Base-by-base conservation (phyloP, 139 green algal genomes). In the Tetraselmis striata region DNA sequence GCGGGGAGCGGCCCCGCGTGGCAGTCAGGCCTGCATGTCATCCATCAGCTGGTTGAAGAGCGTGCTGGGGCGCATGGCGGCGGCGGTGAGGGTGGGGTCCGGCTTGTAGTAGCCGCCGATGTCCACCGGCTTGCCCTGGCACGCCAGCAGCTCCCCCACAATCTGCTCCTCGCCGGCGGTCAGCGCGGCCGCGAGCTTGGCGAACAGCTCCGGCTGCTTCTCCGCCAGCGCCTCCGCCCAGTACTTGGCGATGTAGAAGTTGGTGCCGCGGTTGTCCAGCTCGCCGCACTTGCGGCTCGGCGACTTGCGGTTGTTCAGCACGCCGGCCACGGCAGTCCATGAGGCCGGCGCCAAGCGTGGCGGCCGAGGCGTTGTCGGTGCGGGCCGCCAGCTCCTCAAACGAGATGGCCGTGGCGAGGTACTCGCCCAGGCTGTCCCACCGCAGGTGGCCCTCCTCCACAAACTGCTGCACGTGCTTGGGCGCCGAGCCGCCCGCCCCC, bases 401-500 rank as follows among this genome's bases (percentile, higher is more conserved):
- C 2, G 82, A 58, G 24, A 78, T 27, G 32, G 59, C 82, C 23
- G 81, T 32, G 22, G 82, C 82, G 77, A 85, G 78, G 77, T 82
- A 85, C 77, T 85, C 82, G 27, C 82, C 82, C 30, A 85, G 77
- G 18, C 27, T 77, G 82, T 85, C 82, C 82, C 82, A 85, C 28
- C 82, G 78, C 2, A 85, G 77, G 77, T 85, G 80, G 29, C 30
- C 74, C 77, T 85, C 77, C 82, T 85, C 77, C 28, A 75, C 77
- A 32, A 85, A 81, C 82, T 85, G 82, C 82, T 85, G 82, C 77
- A 85, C 82, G 82, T 85, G 82, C 82, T 85, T 85, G 23, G 82
- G 82, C 28, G 82, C 82, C 28, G 77, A 82, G 1, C 82, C 82
- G 18, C 82, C 82, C 77, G 82, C 82, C 26, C 82, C 82, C 5